Evolutionary conservation across 1,284 basidiomycete species (phyloP).

Genomic region (Tremellales sp.): DNA sequence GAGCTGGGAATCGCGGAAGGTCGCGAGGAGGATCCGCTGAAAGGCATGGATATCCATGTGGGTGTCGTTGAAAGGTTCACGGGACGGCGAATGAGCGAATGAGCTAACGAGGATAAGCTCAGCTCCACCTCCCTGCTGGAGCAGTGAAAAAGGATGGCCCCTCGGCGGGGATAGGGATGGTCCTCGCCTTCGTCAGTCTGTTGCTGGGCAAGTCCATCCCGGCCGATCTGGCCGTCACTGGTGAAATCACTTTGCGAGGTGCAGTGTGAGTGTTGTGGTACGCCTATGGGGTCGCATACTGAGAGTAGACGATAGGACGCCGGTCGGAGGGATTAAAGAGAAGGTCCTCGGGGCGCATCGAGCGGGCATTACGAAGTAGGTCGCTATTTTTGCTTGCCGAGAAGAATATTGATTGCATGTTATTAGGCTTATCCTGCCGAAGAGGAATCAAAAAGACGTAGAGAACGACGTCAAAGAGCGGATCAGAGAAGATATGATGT

Average conservation of each 20-base stretch:
- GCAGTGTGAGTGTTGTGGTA: constrained; percentile 56
- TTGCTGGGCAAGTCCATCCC: constrained; percentile 74
- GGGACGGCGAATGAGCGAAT: not conserved
- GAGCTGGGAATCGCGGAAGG: constrained; percentile 70
- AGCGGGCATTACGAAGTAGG: constrained; percentile 73
- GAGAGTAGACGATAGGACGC: constrained; percentile 49
- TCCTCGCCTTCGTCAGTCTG: constrained; percentile 81
- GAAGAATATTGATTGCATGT: not conserved
- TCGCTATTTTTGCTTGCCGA: constrained; percentile 8
- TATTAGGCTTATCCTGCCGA: constrained; percentile 64
- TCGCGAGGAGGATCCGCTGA: constrained; percentile 30
- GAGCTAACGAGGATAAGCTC: constrained; percentile 63
- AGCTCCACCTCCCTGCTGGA: constrained; percentile 91
- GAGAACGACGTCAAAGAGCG: constrained; percentile 87
- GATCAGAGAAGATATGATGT: constrained; percentile 78
- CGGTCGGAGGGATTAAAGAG: constrained; percentile 89
- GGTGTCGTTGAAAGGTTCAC: constrained; percentile 8
- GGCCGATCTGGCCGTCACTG: constrained; percentile 87
- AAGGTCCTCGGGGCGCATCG: constrained; percentile 90
- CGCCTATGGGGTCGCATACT: not conserved
- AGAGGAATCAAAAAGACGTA: constrained; percentile 79
- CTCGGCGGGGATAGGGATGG: constrained; percentile 85
- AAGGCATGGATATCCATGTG: constrained; percentile 66
- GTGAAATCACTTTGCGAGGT: constrained; percentile 86
- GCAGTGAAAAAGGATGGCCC: constrained; percentile 96